Conservation (phyloP, 306 rosid genomes). For the Cicer cuneatum region DNA sequence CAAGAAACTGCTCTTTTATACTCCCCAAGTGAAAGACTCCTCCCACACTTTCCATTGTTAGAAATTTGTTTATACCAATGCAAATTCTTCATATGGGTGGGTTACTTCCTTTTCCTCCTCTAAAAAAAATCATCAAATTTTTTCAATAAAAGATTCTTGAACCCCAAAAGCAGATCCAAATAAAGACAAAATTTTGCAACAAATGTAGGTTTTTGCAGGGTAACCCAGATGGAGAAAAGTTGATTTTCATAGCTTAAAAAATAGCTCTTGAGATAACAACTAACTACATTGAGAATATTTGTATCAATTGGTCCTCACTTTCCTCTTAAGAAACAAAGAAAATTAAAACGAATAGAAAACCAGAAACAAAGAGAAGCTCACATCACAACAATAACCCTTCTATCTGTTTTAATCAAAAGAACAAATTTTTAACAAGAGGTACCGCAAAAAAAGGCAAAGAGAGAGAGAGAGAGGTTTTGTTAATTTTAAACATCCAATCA, state of each 20-base stretch:
- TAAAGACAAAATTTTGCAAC: not conserved
- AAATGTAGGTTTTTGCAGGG: constrained; percentile 37
- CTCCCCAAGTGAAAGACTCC: constrained; percentile 78
- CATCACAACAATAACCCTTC: constrained; percentile 30
- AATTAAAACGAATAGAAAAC: constrained; percentile 24
- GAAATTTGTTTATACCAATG: constrained; percentile 64
- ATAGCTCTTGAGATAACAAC: not conserved
- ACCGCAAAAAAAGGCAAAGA: not conserved
- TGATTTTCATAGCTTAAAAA: constrained; percentile 28
- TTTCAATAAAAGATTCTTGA: constrained; percentile 2
- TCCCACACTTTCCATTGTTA: constrained; percentile 56
- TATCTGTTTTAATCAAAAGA: constrained; percentile 24
- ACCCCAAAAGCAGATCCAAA: constrained; percentile 50
- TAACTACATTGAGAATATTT: constrained; percentile 58
- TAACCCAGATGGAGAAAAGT: constrained; percentile 41
- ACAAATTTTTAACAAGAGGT: constrained; percentile 32
- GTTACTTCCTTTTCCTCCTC: constrained; percentile 41
- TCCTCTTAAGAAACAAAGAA: not conserved
- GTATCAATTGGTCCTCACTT: constrained; percentile 5
- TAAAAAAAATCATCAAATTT: constrained; percentile 49
- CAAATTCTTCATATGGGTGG: constrained; percentile 69
- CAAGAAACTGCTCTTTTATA: constrained; percentile 91
- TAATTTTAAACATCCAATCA: constrained; percentile 38
- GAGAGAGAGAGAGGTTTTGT: constrained; percentile 41
- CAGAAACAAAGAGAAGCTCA: constrained; percentile 22